Conservation (phyloP, 2,329 filamentous ascomycete genomes). For the Cladobotryum mycophilum region DNA sequence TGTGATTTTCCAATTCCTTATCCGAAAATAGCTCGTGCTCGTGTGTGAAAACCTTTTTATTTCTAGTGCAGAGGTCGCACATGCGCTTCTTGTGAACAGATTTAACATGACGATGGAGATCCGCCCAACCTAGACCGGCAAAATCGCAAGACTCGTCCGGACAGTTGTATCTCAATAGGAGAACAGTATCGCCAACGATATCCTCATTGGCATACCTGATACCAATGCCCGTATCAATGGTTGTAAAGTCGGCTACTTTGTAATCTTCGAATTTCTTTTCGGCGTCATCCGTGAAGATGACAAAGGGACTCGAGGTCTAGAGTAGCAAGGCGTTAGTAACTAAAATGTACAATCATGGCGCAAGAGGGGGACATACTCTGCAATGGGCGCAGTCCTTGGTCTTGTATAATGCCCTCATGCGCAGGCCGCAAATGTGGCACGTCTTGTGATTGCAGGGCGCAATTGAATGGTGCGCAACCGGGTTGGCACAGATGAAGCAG, state of each 20-base stretch:
- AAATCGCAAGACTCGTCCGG: slow-evolving; percentile 75
- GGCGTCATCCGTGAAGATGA: slow-evolving; percentile 86
- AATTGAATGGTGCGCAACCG: slow-evolving; percentile 79
- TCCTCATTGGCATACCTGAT: slow-evolving; percentile 86
- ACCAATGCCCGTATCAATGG: slow-evolving; percentile 76
- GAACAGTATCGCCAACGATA: slow-evolving; percentile 83
- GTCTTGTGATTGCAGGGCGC: slow-evolving; percentile 94
- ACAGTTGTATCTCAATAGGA: slow-evolving; percentile 90
- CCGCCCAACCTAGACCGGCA: slow-evolving; percentile 62
- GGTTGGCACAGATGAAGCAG: slow-evolving; percentile 96
- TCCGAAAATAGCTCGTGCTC: slow-evolving; percentile 89
- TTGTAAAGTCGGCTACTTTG: slow-evolving; percentile 62
- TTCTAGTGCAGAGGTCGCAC: slow-evolving; percentile 83
- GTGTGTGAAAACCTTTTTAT: slow-evolving; percentile 98
- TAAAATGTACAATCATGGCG: slow-evolving; percentile 15
- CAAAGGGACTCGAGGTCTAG: slow-evolving; percentile 64
- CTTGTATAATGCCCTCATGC: slow-evolving; percentile 91
- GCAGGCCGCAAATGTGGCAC: slow-evolving; percentile 90
- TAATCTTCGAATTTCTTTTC: slow-evolving; percentile 85
- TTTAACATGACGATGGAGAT: slow-evolving; percentile 69
- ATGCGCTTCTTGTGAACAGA: slow-evolving; percentile 77
- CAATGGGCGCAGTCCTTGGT: slow-evolving; percentile 96
- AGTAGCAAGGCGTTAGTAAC: not conserved
- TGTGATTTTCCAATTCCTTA: slow-evolving; percentile 76
- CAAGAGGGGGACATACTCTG: slow-evolving; percentile 52